These are phyloP conservation scores for Rhodotorula graminis DNA, from an alignment of 768 basidiomycete genomes.

Conservation along the genomic window DNA sequence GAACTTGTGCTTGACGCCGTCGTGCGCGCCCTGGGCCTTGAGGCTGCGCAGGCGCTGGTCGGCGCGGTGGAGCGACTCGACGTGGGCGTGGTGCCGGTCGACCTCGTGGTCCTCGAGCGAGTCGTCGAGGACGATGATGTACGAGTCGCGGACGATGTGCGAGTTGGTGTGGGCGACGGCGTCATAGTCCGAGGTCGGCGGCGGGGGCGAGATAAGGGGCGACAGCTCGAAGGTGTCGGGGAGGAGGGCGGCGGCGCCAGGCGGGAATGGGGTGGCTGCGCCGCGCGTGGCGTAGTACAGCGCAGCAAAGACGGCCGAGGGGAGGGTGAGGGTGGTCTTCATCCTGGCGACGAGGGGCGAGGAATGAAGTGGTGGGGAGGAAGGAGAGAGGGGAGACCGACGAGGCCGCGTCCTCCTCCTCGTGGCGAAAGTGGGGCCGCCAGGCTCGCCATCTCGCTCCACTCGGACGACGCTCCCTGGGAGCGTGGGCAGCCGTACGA, in stretches of 20 bases:
- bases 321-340: constrained; percentile 7
- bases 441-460: not conserved
- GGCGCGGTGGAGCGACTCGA: constrained; percentile 67
- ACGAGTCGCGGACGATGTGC: constrained; percentile 70
- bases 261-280: constrained; percentile 41
- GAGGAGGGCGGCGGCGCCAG: not conserved
- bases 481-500: no score
- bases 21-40: constrained; percentile 39
- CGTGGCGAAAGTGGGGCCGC: not conserved
- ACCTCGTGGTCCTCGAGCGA: constrained; percentile 53
- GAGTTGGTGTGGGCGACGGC: constrained; percentile 1
- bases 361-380: not conserved
- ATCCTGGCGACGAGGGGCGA: not conserved
- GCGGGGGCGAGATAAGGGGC: constrained; percentile 41
- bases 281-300: constrained; percentile 34
- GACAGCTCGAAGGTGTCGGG: constrained; percentile 37
- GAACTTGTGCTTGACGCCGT: constrained; percentile 48
- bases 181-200: constrained; percentile 9
- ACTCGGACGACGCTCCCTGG: no score
- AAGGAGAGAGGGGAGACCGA: constrained; percentile 4
- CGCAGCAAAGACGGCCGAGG: constrained; percentile 15
- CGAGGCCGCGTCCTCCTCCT: no score
- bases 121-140: constrained; percentile 84
- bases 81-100: constrained; percentile 63
- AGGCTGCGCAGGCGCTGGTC: constrained; percentile 47